Conservation (phyloP, 1,284 basidiomycete species). For the Coriolopsis trogii region DNA sequence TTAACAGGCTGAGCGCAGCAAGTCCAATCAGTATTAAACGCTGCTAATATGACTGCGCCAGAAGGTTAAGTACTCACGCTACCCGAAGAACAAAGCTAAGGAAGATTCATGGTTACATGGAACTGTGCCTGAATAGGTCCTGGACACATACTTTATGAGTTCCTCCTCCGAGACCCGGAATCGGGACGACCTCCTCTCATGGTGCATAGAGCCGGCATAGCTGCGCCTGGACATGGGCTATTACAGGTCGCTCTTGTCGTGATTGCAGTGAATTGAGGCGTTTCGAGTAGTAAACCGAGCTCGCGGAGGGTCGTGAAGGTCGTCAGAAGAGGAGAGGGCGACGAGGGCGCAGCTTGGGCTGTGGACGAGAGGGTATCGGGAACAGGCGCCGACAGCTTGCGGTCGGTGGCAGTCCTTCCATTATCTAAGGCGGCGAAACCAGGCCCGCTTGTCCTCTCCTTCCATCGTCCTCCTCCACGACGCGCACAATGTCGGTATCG, state of each 20-base stretch:
- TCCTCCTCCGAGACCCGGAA: constrained; percentile 80
- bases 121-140: constrained; percentile 9
- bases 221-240: constrained; percentile 63
- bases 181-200: constrained; percentile 68
- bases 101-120: constrained; percentile 7
- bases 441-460: too few species aligned
- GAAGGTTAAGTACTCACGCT: constrained; percentile 64
- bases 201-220: constrained; percentile 62
- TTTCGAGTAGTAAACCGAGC: not conserved
- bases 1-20: constrained; percentile 53
- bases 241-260: too few species aligned
- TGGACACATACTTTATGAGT: constrained; percentile 70
- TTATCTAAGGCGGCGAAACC: constrained; percentile 1
- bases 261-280: too few species aligned
- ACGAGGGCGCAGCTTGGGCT: not conserved
- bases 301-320: not conserved
- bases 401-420: constrained; percentile 3
- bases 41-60: constrained; percentile 8
- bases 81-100: constrained; percentile 75
- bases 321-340: not conserved
- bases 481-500: too few species aligned
- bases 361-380: not conserved
- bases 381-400: not conserved
- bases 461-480: too few species aligned
- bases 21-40: constrained; percentile 12